A percentile compares a stretch with the other conserved stretches of the same genome.
Evolutionary conservation across 331 rosid species (phyloP).

Genomic region (Pyracantha coccinea): DNA sequence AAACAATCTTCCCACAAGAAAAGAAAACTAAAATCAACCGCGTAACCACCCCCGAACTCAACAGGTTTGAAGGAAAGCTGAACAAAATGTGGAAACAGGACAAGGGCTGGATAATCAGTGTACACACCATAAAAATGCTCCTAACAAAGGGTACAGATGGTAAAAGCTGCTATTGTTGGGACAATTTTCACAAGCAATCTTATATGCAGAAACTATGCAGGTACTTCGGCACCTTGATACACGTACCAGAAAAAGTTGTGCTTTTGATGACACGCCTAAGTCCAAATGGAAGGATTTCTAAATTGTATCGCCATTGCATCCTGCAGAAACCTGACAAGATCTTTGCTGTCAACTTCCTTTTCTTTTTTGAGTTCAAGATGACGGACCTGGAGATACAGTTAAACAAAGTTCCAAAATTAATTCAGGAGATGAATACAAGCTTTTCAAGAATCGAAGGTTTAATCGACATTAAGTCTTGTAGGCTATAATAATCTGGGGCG

Average conservation of each 20-base stretch:
- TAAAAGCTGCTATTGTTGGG: background rate
- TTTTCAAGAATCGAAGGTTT: background rate
- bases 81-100: background rate
- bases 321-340: constrained; percentile 53
- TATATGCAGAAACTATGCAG: background rate
- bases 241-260: constrained; percentile 6
- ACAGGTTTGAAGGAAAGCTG: background rate
- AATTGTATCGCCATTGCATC: constrained; percentile 74
- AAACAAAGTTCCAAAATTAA: background rate
- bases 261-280: constrained; percentile 18
- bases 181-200: background rate
- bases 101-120: background rate
- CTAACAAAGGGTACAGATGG: background rate
- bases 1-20: background rate
- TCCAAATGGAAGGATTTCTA: constrained; percentile 81
- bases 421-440: background rate
- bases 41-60: too few relatives aligned
- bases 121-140: background rate
- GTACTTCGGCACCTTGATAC: constrained; percentile 13
- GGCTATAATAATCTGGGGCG: background rate
- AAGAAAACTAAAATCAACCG: background rate
- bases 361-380: constrained; percentile 85
- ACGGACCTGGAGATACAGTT: constrained; percentile 55
- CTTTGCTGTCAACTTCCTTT: constrained; percentile 54
- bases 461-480: background rate